Evolutionary conservation across 192 early-diverging fungal genomes (phyloP), one percentile per base, ranked within the genome.

Genomic region (Ambispora gerdemannii): DNA sequence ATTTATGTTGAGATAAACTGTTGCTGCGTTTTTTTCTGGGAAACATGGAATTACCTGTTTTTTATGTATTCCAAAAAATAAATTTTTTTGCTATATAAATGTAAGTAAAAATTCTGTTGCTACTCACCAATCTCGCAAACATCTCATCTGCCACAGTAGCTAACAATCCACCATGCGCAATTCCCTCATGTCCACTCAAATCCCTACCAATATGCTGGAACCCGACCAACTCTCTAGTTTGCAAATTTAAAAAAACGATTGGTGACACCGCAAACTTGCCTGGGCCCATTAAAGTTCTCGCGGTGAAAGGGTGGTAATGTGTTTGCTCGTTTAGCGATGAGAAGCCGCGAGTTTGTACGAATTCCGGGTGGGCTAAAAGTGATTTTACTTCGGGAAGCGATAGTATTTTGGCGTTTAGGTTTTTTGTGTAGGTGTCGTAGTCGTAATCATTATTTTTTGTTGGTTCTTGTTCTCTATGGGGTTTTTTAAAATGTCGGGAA

Each of bases 121-220:
- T 35, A 32, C 30, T 64, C 74, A 79, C 78, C 7, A 73, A 74
- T 72, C 71, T 77, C 33, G 76, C 79, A 0, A 76, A 72, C 15
- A 73, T 71, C 43, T 80, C 79, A 63, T 92, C 91, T 63, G 91
- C 60, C 32, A 70, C 24, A 32, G 68, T 70, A n/a, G 68, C 49
- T 70, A 70, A 33, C 15, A 60, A 49, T 59, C 68, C 68, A 36
- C 93, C 93, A 69, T 95, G 93, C 47, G 88, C 80, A 60, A 95
- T 92, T 47, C 83, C 84, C 22, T 86, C 80, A 75, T 95, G 93
- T 8, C 93, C 91, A 32, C 88, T 92, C 22, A 93, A 73, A 0
- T 80, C 67, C 11, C 77, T 81, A 7, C 93, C 93, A 27, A 93
- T 61, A 74, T 95, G 91, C 19, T 86, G 32, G 2, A 93, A 74